Evolutionary conservation across 345 rosid species (phyloP), one percentile per base, ranked within the genome.

Genomic region (Clarkia xantiana): DNA sequence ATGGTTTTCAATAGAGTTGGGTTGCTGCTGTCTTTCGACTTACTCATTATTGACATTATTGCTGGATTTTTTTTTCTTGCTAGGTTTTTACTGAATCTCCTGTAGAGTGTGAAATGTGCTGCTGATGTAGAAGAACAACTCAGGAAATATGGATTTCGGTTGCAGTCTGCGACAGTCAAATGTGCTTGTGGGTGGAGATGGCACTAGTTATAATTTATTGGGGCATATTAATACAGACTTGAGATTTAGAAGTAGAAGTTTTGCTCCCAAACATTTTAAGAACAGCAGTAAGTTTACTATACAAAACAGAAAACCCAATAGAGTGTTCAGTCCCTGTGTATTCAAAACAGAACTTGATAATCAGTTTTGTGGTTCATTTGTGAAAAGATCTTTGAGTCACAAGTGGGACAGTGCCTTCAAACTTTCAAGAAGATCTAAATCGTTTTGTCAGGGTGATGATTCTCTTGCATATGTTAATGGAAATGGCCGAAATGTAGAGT

Each of bases 381-480:
- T 59, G 13, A 66, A 47, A 48, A 67, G 55, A n/a, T 58, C 73
- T 0, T 38, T 62, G 42, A 51, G 67, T 62, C 56, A 55, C 53
- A 41, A 18, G 58, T 63, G 44, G 39, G 43, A 19, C 58, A 70
- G 42, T 65, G 61, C 23, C 53, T 59, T 53, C 52, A 65, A 48
- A 48, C 51, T 49, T 51, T 61, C 62, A 3, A 64, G 68, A 59
- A 53, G 71, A 51, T 64, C 58, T 47, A 63, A 59, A 51, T 55
- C 61, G n/a, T 20, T 12, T 45, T 89, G 94, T 63, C 94, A 73
- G 61, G 78, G 75, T 40, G 69, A 64, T 59, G 86, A 80, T 80
- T 80, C 83, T 54, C 63, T 81, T 20, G 74, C 77, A 0, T 77
- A 58, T 61, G 55, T 79, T 42, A 69, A 78, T 67, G 80, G 79